Conservation (phyloP, 2,329 filamentous ascomycete genomes). For the Arthrobotrys pseudoclavata region DNA sequence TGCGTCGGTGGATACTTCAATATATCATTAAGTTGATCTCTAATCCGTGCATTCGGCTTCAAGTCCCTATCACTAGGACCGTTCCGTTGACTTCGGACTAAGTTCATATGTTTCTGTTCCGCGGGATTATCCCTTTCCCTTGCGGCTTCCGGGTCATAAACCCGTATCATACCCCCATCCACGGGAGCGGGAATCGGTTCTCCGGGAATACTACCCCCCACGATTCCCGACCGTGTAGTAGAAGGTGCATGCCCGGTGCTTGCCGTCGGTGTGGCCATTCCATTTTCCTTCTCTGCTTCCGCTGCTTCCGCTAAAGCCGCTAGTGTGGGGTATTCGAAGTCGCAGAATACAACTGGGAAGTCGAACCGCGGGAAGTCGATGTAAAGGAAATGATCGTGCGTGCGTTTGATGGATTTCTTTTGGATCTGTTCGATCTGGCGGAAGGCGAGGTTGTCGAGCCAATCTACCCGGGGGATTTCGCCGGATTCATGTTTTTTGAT, state of each 20-base stretch:
- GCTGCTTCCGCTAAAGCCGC: constrained; percentile 38
- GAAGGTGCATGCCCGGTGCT: constrained; percentile 69
- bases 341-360: constrained; percentile 93
- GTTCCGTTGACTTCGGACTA: constrained; percentile 92
- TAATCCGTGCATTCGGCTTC: constrained; percentile 94
- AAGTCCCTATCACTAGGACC: constrained; percentile 95
- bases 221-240: constrained; percentile 59
- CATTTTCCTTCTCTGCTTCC: constrained; percentile 34
- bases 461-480: constrained; percentile 91
- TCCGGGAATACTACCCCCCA: constrained; percentile 36
- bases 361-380: constrained; percentile 95
- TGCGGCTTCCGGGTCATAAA: constrained; percentile 94
- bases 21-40: constrained; percentile 91
- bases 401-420: constrained; percentile 65
- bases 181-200: constrained; percentile 53
- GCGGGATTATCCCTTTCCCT: constrained; percentile 86
- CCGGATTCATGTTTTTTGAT: constrained; percentile 99
- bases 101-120: constrained; percentile 90
- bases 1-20: constrained; percentile 94
- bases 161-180: constrained; percentile 78
- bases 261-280: constrained; percentile 43
- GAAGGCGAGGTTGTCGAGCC: constrained; percentile 95
- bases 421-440: constrained; percentile 84
- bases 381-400: constrained; percentile 82
- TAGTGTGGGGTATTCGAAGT: constrained; percentile 79